A percentile compares a stretch with the other conserved stretches of the same genome.
These are phyloP conservation scores for Suillus brevipes DNA, from an alignment of 768 basidiomycete genomes.

Conservation along the genomic window DNA sequence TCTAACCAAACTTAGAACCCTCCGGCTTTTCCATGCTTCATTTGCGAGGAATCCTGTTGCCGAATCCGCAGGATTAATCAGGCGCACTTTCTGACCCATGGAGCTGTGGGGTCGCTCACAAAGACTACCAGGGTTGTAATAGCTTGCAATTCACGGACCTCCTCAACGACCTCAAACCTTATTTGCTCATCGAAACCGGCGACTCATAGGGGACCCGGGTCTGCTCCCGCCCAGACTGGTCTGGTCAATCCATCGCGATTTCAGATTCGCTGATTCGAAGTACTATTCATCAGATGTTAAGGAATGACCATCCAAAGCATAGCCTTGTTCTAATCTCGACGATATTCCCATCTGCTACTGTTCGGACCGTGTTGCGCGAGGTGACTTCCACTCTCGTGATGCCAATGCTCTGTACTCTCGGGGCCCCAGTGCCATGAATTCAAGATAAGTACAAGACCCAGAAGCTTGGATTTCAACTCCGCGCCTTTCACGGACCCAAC, in stretches of 20 bases:
- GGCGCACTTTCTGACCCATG: constrained; percentile 12
- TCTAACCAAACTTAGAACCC: constrained; percentile 34
- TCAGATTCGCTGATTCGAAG: constrained; percentile 11
- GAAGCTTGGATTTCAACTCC: constrained; percentile 1
- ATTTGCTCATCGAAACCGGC: constrained; percentile 22
- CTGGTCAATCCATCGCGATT: constrained; percentile 3
- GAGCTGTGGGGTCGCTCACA: constrained; percentile 19
- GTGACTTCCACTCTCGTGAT: background rate
- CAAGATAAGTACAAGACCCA: background rate
- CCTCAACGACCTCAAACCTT: constrained; percentile 16
- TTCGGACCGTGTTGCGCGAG: constrained; percentile 15
- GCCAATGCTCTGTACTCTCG: background rate
- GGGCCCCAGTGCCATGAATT: background rate
- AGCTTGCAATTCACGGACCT: constrained; percentile 23
- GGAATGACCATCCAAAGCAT: constrained; percentile 17
- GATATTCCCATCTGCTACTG: constrained; percentile 18
- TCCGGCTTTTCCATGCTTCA: constrained; percentile 2
- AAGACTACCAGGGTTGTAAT: constrained; percentile 6
- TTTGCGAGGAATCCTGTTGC: constrained; percentile 2
- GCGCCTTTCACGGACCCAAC: background rate
- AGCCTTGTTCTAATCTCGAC: constrained; percentile 29
- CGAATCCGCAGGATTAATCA: constrained; percentile 20
- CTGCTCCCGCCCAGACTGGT: constrained; percentile 8
- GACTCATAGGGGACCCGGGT: constrained; percentile 9
- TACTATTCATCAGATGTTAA: constrained; percentile 16